Base-by-base conservation (phyloP, 2,329 filamentous ascomycete genomes). In the Rugonectria rugulosa region DNA sequence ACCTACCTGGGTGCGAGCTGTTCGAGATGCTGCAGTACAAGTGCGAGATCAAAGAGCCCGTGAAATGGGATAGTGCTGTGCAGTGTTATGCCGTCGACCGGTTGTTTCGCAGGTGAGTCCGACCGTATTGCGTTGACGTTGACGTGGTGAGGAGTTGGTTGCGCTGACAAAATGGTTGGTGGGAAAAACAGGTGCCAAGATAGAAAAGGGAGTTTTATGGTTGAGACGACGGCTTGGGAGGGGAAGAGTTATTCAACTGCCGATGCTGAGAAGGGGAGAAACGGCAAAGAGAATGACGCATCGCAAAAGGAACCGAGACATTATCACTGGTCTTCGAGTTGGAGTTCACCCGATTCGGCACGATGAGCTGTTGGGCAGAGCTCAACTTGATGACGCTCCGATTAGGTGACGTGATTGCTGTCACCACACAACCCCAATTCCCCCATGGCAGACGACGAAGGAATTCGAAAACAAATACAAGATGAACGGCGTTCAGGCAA, bases 141-240 rank as follows among this genome's bases (percentile, higher is more conserved):
- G 23, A 37, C 24, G 31, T 11, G 36, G 14, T 29, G 23, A 12
- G 38, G 10, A 11, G 12, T 49, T 40, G 53, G 26, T 55, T 44
- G 12, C 24, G 36, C 27, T 53, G 32, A 42, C 29, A 24, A 27
- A 42, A 51, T 38, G 21, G 43, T 29, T 26, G 36, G 29, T 14
- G 6, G n/a, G 26, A 32, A 20, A n/a, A 43, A n/a, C 57, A 57
- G 59, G 31, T 68, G 86, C 70, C 74, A 76, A 55, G 84, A 87
- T 70, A 79, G 74, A 63, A 82, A 82, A 12, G 82, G 82, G 5
- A 74, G 55, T 7, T 88, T 88, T 63, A 81, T 77, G 69, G 81
- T 87, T 37, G 86, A 88, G 73, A 88, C 86, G 20, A 88, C 86
- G 11, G 77, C 79, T 37, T 88, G 85, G 85, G 85, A 88, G 72